Evolutionary conservation across 495 filamentous ascomycete genomes (phyloP), one percentile per base, ranked within the genome.

Genomic region (Penicillium argentinense): DNA sequence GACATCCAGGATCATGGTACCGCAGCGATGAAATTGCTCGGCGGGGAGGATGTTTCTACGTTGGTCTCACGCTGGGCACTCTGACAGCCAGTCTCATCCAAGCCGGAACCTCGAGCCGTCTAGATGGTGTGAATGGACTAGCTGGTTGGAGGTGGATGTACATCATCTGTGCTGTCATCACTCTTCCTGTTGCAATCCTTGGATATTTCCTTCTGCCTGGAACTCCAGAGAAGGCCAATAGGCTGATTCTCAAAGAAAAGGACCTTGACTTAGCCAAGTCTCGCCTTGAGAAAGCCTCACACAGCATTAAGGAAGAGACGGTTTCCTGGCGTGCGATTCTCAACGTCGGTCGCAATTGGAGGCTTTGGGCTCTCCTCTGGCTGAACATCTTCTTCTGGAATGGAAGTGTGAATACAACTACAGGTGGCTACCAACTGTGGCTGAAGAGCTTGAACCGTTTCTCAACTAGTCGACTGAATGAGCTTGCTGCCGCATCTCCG

Each of bases 131-230:
- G 5, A 56, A 73, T 25, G 75, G 77, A 0, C 53, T 78, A 0
- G 67, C 64, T 3, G 77, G 77, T 0, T 80, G 75, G 77, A 55
- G 75, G 41, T 79, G 73, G 74, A 72, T 79, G 70, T 79, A 71
- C 51, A 76, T 79, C 47, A 72, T 79, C 45, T 75, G 69, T 47
- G 66, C 68, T 1, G 42, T 78, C 3, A 74, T 77, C 47, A 80
- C 75, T 49, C 59, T 79, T 24, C 74, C 74, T 4, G 53, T 75
- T 27, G 75, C 73, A 4, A 59, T 78, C 5, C 40, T 70, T 6
- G 73, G 74, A 2, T 72, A 65, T 46, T 66, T 66, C 48, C 39
- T 68, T n/a, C 55, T 68, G 3, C 64, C 67, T 13, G 64, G 64
- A 13, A 66, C 64, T 1, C 71, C 73, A 2, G 69, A 76, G 46